Conservation (phyloP, 2,329 filamentous ascomycete species). For the Beauveria caledonica region DNA sequence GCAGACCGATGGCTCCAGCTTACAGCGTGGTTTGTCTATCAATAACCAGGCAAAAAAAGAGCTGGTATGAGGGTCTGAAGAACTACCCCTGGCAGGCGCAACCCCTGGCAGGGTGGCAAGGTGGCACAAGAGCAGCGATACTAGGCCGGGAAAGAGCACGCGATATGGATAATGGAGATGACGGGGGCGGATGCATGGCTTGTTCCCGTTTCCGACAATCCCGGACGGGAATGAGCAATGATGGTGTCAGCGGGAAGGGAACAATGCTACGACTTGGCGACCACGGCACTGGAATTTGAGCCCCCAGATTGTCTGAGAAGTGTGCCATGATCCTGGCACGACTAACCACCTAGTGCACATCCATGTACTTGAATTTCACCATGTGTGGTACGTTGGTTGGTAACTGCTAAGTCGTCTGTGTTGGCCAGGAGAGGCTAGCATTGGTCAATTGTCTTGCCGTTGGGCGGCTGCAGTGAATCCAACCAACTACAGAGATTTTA, state of each 20-base stretch:
- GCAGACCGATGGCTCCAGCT: not conserved
- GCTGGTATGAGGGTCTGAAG: not conserved
- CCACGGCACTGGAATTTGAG: not conserved
- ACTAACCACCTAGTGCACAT: not conserved
- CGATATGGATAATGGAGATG: not conserved
- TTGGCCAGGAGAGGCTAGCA: not conserved
- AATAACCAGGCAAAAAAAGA: not conserved
- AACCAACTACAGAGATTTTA: too few species aligned
- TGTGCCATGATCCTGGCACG: not conserved
- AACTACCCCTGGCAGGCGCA: not conserved
- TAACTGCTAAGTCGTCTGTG: not conserved
- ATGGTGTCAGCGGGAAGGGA: not conserved
- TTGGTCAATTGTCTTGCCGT: not conserved
- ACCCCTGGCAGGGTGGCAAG: not conserved
- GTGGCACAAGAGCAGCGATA: slow-evolving; percentile 5
- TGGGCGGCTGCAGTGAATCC: not conserved
- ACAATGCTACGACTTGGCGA: not conserved
- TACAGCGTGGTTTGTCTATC: not conserved
- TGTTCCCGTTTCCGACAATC: not conserved
- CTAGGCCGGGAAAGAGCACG: not conserved
- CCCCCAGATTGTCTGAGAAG: not conserved
- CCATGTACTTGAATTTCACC: slow-evolving; percentile 1
- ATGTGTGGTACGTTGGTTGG: too few species aligned
- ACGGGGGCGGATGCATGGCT: slow-evolving; percentile 2
- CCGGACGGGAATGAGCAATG: not conserved